Percentiles rank a stretch among this genome's conserved stretches.
Conservation (phyloP, 352 stramenopile species). For the Pythium rishiriense region DNA sequence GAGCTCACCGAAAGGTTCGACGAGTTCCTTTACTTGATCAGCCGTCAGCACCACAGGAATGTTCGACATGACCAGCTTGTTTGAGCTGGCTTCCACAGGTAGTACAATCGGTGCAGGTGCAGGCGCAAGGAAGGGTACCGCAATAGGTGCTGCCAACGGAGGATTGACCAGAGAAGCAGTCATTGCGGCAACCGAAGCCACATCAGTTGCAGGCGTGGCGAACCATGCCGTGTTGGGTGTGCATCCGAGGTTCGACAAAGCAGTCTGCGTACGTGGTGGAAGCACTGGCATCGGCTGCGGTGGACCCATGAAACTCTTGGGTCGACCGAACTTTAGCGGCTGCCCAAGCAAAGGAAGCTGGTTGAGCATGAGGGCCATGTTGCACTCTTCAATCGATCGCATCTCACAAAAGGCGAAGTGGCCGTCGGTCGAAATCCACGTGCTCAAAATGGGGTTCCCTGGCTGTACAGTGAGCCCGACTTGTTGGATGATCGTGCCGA, state of each 20-base stretch:
- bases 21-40: conserved; percentile 81
- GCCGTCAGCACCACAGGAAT: conserved; percentile 76
- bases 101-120: background rate
- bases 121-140: conserved; percentile 2
- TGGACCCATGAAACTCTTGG: conserved; percentile 80
- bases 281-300: conserved; percentile 75
- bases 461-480: conserved; percentile 75
- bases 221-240: conserved; percentile 84
- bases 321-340: conserved; percentile 85
- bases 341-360: conserved; percentile 76
- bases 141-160: conserved; percentile 1
- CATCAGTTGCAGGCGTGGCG: conserved; percentile 28
- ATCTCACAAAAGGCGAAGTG: conserved; percentile 90
- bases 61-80: conserved; percentile 80
- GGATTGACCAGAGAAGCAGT: conserved; percentile 10
- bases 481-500: conserved; percentile 88
- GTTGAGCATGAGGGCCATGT: conserved; percentile 82
- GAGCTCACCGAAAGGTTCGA: conserved; percentile 79
- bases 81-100: conserved; percentile 18
- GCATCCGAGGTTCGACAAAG: conserved; percentile 78
- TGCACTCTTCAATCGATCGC: conserved; percentile 85
- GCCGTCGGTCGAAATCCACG: conserved; percentile 85
- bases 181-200: conserved; percentile 20
- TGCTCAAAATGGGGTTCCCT: conserved; percentile 83
- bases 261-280: conserved; percentile 70